Percentiles rank a stretch among this genome's conserved stretches.
These are phyloP conservation scores for Dunaliella salina DNA, from an alignment of 163 green algal genomes.

Conservation along the genomic window DNA sequence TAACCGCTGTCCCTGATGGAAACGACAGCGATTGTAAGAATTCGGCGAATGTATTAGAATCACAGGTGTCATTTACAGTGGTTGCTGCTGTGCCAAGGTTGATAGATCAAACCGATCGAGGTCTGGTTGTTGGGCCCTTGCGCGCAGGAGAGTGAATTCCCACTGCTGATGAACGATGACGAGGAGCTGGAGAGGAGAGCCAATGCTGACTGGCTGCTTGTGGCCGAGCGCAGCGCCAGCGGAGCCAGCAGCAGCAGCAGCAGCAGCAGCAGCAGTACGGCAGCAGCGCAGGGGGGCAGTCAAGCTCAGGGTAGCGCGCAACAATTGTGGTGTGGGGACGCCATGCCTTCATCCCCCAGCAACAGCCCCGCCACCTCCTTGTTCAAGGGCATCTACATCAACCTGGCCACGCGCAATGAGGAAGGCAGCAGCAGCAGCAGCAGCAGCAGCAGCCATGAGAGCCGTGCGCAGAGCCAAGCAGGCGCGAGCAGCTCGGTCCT, in stretches of 20 bases:
- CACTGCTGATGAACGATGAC: conserved; percentile 66
- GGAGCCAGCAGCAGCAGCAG: neutral
- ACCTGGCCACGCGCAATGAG: conserved; percentile 1
- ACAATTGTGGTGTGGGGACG: conserved; percentile 24
- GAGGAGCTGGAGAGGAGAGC: conserved; percentile 55
- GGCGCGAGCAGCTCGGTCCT: neutral
- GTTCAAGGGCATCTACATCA: conserved; percentile 41
- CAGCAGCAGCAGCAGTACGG: neutral
- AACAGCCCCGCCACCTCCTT: conserved; percentile 1
- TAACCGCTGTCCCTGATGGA: too few species aligned
- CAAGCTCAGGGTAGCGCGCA: conserved; percentile 4
- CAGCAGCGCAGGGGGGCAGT: neutral
- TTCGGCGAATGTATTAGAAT: too few species aligned
- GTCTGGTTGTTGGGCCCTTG: conserved; percentile 2
- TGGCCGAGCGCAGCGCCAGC: conserved; percentile 39
- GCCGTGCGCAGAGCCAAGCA: neutral
- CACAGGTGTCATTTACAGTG: neutral
- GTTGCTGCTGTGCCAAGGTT: neutral
- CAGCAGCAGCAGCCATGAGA: neutral
- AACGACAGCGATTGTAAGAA: too few species aligned
- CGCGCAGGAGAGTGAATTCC: conserved; percentile 41
- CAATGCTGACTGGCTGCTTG: conserved; percentile 71
- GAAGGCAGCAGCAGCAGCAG: neutral
- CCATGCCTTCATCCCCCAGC: neutral
- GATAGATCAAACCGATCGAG: neutral